Base-by-base conservation (phyloP, 306 rosid species). In the Nissolia schottii region DNA sequence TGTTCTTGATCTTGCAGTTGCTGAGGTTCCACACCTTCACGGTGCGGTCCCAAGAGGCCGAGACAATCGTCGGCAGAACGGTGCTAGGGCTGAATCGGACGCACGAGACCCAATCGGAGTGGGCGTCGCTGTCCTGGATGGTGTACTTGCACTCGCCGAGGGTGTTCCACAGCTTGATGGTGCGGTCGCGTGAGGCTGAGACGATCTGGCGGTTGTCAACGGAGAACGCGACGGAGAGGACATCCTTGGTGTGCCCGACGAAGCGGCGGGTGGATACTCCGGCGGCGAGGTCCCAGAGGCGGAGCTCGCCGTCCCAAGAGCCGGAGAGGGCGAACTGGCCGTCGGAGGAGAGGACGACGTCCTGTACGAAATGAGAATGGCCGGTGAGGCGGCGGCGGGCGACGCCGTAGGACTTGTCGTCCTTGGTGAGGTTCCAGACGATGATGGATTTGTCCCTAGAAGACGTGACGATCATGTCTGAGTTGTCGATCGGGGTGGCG, bases 301-400 rank as follows among this genome's bases (percentile, higher is more conserved):
- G 89, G 80, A 95, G 99, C 82, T 95, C 99, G n/a, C 96, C 96
- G 78, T 95, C 99, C 99, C 97, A 95, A 14, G 99, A 89, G 2
- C 99, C 99, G 14, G 99, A 95, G 2, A 95, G 97, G 0, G 99
- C 99, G 64, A 95, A 95, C 86, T 95, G 99, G 15, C 96, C 96
- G 50, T 95, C 99, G 40, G 99, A 95, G 0, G 99, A 95, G 23
- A 95, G 97, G 4, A 95, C 99, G 0, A 95, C 99, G 19, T 95
- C 99, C 46, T 95, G 74, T 1, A 95, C 97, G 37, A 95, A 95
- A 81, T 91, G 97, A 0, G 96, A 88, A 71, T 95, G 99, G 0
- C 99, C 99, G 0, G 88, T 88, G 1, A 95, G 93, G 55, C 99
- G 79, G 27, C 99, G 97, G 76, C 92, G 96, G 19, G 99, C 90